phyloP scores from a whole-genome alignment of 2,329 filamentous ascomycete species.

The Penicillium sp. region DNA sequence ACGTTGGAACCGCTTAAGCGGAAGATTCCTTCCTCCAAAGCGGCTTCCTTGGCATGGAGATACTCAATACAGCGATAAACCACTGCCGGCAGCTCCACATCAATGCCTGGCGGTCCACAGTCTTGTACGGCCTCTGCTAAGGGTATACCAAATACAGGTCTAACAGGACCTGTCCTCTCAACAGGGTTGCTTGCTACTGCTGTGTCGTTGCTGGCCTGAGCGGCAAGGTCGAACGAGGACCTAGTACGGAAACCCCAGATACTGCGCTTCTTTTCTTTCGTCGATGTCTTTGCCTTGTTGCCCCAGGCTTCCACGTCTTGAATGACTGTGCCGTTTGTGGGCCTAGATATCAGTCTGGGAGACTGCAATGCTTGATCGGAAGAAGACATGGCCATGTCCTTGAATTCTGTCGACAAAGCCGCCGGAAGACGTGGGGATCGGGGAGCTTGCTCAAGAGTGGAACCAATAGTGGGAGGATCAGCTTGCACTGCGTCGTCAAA shows the following conservation, averaged over 20 bases:
- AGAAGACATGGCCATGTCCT: slow-evolving; percentile 18
- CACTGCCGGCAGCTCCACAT: slow-evolving; percentile 74
- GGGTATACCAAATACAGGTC: slow-evolving; percentile 74
- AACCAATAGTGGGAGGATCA: slow-evolving; percentile 48
- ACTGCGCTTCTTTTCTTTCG: slow-evolving; percentile 73
- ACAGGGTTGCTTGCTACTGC: slow-evolving; percentile 43
- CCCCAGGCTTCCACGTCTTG: slow-evolving; percentile 77
- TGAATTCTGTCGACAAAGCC: slow-evolving; percentile 24
- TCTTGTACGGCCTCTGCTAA: slow-evolving; percentile 77
- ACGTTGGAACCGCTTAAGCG: slow-evolving; percentile 92
- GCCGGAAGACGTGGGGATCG: slow-evolving; percentile 30
- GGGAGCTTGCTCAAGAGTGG: slow-evolving; percentile 28
- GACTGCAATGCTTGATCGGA: slow-evolving; percentile 29
- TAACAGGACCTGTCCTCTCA: slow-evolving; percentile 47
- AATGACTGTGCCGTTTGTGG: slow-evolving; percentile 75
- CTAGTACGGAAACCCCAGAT: slow-evolving; percentile 58
- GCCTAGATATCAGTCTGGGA: slow-evolving; percentile 63
- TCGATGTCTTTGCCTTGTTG: slow-evolving; percentile 55
- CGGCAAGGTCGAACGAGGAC: slow-evolving; percentile 59
- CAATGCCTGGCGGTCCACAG: slow-evolving; percentile 62
- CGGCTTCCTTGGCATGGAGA: slow-evolving; percentile 69
- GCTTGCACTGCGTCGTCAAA: slow-evolving; percentile 52
- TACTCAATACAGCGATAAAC: slow-evolving; percentile 95
- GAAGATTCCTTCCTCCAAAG: slow-evolving; percentile 89
- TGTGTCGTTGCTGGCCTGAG: slow-evolving; percentile 27